These are phyloP conservation scores for Metroxylon sagu DNA, from an alignment of 176 grass and related monocot genomes.

Conservation along the genomic window DNA sequence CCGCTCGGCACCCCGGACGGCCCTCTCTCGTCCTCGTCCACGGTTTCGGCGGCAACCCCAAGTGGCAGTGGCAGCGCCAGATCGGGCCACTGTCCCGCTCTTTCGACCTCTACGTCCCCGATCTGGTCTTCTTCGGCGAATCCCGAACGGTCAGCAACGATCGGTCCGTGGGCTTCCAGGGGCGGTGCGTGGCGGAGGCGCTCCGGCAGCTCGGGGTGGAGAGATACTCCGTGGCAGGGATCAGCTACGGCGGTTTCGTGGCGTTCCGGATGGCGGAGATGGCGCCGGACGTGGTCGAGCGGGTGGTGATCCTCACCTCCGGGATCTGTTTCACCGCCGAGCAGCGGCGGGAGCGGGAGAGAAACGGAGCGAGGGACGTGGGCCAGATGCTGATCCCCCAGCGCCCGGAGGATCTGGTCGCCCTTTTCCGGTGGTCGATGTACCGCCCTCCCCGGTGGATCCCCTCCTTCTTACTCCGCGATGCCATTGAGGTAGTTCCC, in stretches of 20 bases:
- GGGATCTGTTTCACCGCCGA: constrained; percentile 36
- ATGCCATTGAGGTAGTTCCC: constrained; percentile 63
- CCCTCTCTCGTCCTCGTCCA: constrained; percentile 37
- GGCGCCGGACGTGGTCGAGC: constrained; percentile 32
- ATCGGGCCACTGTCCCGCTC: constrained; percentile 29
- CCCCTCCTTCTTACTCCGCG: constrained; percentile 66
- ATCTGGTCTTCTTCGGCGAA: constrained; percentile 43
- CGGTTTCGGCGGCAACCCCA: constrained; percentile 45
- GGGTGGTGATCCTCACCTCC: constrained; percentile 54
- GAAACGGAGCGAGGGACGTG: constrained; percentile 41
- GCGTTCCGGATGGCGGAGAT: constrained; percentile 45
- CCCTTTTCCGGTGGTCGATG: constrained; percentile 65
- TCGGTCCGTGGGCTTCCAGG: constrained; percentile 70
- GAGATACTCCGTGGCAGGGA: constrained; percentile 46
- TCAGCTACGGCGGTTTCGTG: constrained; percentile 50
- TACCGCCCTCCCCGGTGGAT: constrained; percentile 64
- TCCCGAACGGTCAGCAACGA: constrained; percentile 27
- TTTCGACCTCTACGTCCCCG: constrained; percentile 48
- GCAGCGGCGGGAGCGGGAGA: constrained; percentile 33
- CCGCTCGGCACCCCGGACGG: constrained; percentile 1
- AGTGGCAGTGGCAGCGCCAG: constrained; percentile 40
- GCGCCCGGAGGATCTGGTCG: constrained; percentile 46
- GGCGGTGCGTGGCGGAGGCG: constrained; percentile 50
- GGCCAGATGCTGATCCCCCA: constrained; percentile 52
- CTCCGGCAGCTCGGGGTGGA: constrained; percentile 51